Percentiles rank a stretch among this genome's conserved stretches.
phyloP scores from a whole-genome alignment of 108 stramenopile genomes.

The Nitzschia putrida region DNA sequence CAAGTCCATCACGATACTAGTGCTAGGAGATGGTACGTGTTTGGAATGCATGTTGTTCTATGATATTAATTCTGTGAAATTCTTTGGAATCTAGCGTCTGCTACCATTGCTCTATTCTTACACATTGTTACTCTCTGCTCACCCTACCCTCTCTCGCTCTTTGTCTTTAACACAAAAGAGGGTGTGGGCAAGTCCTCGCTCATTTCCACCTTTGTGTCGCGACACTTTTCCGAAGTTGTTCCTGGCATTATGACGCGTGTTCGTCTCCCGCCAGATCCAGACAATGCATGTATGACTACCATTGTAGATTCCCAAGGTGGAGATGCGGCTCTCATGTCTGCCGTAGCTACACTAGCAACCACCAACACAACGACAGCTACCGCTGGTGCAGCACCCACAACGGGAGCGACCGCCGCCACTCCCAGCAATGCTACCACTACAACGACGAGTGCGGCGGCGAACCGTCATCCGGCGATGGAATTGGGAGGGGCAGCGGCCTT shows the following conservation, averaged over 20 bases:
- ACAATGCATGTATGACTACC: conserved; percentile 61
- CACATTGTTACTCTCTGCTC: not conserved
- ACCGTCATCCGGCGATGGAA: not conserved
- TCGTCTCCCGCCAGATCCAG: conserved; percentile 73
- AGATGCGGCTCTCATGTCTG: conserved; percentile 61
- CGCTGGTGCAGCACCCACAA: not conserved
- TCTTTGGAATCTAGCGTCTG: not conserved
- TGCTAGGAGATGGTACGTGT: conserved; percentile 78
- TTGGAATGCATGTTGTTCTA: not conserved
- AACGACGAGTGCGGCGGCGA: not conserved
- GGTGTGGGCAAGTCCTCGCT: conserved; percentile 85
- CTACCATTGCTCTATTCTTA: no score
- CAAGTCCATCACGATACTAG: conserved; percentile 62
- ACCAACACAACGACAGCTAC: not conserved
- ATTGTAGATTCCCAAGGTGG: conserved; percentile 84
- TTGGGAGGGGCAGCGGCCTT: conserved; percentile 12
- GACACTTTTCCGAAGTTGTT: conserved; percentile 76
- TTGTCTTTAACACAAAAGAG: conserved; percentile 57
- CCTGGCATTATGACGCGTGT: conserved; percentile 81
- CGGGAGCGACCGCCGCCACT: not conserved
- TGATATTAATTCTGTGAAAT: no score
- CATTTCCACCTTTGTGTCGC: conserved; percentile 83
- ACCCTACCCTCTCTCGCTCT: no score
- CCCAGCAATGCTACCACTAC: not conserved
- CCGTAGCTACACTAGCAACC: conserved; percentile 41